These are phyloP conservation scores for Ehretia macrophylla DNA, from an alignment of 257 asterid genomes.

Conservation along the genomic window DNA sequence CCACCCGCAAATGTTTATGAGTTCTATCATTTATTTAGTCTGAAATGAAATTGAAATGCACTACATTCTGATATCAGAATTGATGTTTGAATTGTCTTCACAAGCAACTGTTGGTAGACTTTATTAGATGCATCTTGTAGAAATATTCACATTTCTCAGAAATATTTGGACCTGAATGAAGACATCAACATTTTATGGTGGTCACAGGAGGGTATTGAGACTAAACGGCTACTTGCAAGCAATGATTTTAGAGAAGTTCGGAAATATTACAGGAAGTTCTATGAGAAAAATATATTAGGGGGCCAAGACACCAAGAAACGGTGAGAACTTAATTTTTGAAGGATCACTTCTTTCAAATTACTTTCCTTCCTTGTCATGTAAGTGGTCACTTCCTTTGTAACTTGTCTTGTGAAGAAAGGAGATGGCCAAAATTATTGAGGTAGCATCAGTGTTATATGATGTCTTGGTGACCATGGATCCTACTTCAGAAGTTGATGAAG, in stretches of 20 bases:
- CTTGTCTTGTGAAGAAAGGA: constrained; percentile 58
- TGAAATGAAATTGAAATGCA: neutral
- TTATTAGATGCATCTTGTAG: neutral
- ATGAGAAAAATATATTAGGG: constrained; percentile 64
- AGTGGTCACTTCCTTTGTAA: neutral
- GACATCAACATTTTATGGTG: constrained; percentile 17
- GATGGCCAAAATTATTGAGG: constrained; percentile 84
- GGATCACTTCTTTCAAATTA: neutral
- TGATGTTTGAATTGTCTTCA: neutral
- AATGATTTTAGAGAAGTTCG: constrained; percentile 69
- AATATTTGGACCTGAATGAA: neutral
- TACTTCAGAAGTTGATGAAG: constrained; percentile 45
- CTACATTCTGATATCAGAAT: no score
- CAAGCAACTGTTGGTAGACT: neutral
- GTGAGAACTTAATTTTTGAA: constrained; percentile 37
- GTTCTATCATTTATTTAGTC: no score
- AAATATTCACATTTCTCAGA: neutral
- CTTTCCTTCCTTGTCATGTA: neutral
- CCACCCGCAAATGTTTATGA: no score
- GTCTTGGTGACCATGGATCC: constrained; percentile 72
- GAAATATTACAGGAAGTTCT: constrained; percentile 61
- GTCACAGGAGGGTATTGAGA: constrained; percentile 67
- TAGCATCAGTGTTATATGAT: constrained; percentile 84
- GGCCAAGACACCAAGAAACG: constrained; percentile 83
- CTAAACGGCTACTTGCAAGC: constrained; percentile 41